Evolutionary conservation across 495 filamentous ascomycete species (phyloP), one percentile per base, ranked within the genome.

Genomic region (Bombardia bombarda): DNA sequence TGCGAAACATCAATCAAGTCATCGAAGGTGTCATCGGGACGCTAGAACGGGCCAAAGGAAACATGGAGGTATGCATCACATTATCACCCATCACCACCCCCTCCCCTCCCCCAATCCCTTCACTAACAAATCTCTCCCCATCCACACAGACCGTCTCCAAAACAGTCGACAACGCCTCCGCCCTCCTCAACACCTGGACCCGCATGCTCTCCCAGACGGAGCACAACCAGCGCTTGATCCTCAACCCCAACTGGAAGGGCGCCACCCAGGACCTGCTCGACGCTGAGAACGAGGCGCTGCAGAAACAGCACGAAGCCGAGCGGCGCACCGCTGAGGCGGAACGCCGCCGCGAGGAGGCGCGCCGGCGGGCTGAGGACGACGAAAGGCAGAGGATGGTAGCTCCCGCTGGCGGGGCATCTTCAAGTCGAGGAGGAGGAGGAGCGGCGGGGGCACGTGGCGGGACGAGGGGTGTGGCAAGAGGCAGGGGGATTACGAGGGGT

Each of bases 201-300:
- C 81, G 88, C 43, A 96, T 97, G 48, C 77, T 98, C 4, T 90
- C 85, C 18, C 92, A 96, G 58, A 96, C 92, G 0, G 92, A 98
- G 64, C 90, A 98, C 61, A 97, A 93, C 55, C 89, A 97, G 56
- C 81, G 92, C 3, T 66, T 97, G 33, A 83, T 98, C 21, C 77
- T 96, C 26, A 86, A 90, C 50, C 84, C 85, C 2, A 69, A 79
- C 37, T 98, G 92, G 92, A 81, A 92, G 47, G 92, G 92, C 37
- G 84, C 88, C 7, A 84, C 73, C 5, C 78, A 87, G 58, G 92
- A 98, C 66, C 65, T 93, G 4, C 72, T 75, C 34, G 86, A 95
- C 36, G 73, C 84, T 31, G 90, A 97, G 57, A 80, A 78, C 42
- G 92, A 96, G 55, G 75, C 76, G 4, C 55, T 77, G 2, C 63